Evolutionary conservation across 2,329 filamentous ascomycete genomes (phyloP).

Genomic region (Paracorniculantispora psalliotae): DNA sequence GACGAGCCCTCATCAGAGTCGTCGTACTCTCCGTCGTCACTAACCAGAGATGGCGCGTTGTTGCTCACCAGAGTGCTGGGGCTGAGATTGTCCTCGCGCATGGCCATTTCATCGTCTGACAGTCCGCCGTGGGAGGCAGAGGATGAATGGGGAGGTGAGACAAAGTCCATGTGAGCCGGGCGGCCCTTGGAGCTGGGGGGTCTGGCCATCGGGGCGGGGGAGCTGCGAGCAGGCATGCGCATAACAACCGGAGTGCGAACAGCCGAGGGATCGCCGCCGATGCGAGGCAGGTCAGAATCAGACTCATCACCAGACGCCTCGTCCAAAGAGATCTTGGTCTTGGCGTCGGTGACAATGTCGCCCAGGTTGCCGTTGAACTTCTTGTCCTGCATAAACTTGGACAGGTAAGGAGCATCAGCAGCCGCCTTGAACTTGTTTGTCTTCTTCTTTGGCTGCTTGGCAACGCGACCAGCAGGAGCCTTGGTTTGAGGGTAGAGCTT

Average conservation of each 20-base stretch:
- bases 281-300: conserved; percentile 32
- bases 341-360: conserved; percentile 55
- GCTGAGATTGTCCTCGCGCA: conserved; percentile 58
- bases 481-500: conserved; percentile 48
- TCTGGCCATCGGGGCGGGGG: conserved; percentile 38
- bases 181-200: conserved; percentile 56
- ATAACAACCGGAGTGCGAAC: conserved; percentile 40
- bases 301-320: conserved; percentile 53
- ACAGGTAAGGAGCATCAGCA: conserved; percentile 60
- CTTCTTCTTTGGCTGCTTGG: conserved; percentile 24
- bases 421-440: conserved; percentile 38
- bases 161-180: conserved; percentile 35
- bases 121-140: conserved; percentile 20
- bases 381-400: conserved; percentile 56
- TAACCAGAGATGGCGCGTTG: conserved; percentile 73
- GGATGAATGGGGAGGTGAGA: conserved; percentile 28
- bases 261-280: conserved; percentile 16
- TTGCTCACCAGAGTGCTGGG: conserved; percentile 67
- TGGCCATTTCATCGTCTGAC: conserved; percentile 46
- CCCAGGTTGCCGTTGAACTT: conserved; percentile 58
- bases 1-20: conserved; percentile 62
- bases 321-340: conserved; percentile 47
- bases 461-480: conserved; percentile 40
- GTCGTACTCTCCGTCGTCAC: conserved; percentile 75
- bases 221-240: conserved; percentile 55